These are phyloP conservation scores for Backusella liffmaniae DNA, from an alignment of 192 early-diverging fungal species.

Conservation along the genomic window DNA sequence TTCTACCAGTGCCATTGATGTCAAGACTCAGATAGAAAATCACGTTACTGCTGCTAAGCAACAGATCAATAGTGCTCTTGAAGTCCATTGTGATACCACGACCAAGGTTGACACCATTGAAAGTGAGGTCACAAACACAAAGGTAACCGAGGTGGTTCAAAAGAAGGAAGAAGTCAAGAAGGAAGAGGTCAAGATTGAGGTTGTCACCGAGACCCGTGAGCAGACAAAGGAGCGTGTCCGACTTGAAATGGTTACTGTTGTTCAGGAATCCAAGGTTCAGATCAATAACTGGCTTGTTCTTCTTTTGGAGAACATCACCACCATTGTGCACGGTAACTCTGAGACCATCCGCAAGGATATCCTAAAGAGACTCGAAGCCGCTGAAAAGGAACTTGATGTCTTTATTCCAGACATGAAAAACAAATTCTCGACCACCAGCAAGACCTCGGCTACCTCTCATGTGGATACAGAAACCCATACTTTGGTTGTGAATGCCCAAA, in stretches of 20 bases:
- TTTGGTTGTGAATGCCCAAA: conserved; percentile 10
- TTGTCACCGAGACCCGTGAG: conserved; percentile 18
- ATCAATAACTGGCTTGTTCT: conserved; percentile 14
- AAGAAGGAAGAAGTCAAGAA: background rate
- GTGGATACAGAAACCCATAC: background rate
- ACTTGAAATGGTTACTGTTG: background rate
- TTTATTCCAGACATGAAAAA: conserved; percentile 8
- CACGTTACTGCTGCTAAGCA: conserved; percentile 4
- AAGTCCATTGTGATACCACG: background rate
- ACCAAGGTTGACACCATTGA: background rate
- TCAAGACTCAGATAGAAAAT: conserved; percentile 26
- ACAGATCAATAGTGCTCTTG: conserved; percentile 19
- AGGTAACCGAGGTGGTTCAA: background rate
- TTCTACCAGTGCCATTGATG: background rate
- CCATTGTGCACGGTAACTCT: background rate
- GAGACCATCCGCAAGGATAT: conserved; percentile 1
- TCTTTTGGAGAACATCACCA: conserved; percentile 3
- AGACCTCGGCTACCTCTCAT: conserved; percentile 13
- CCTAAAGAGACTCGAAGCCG: background rate
- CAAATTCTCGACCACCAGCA: conserved; percentile 1
- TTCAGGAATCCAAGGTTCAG: conserved; percentile 8
- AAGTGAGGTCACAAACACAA: background rate
- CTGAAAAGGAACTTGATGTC: conserved; percentile 14
- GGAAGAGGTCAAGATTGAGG: background rate
- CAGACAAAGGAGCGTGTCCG: conserved; percentile 2